Percentiles rank a stretch among this genome's conserved stretches.
phyloP scores from a whole-genome alignment of 768 basidiomycete species.

The Tricholoma sp. region DNA sequence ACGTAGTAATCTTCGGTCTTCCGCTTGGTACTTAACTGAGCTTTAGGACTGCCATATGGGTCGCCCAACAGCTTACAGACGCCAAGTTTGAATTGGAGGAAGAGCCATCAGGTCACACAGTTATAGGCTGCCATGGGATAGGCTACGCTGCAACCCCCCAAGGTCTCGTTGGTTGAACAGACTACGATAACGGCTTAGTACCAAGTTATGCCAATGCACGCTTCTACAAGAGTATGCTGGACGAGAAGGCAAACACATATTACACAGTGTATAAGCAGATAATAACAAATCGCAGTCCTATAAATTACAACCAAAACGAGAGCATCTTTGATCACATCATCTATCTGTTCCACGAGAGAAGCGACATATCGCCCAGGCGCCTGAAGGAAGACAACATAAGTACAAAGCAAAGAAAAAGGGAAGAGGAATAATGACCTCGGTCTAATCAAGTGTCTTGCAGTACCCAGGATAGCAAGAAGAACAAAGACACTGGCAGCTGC shows the following conservation, averaged over 20 bases:
- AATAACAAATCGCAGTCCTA: constrained; percentile 3
- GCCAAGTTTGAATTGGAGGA: constrained; percentile 57
- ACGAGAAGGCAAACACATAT: not conserved
- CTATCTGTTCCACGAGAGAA: constrained; percentile 80
- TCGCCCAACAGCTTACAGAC: constrained; percentile 62
- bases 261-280: constrained; percentile 1
- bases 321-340: not conserved
- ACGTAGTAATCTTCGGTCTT: constrained; percentile 4
- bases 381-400: constrained; percentile 29
- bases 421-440: constrained; percentile 58
- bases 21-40: not conserved
- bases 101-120: constrained; percentile 30
- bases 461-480: constrained; percentile 79
- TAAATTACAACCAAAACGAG: constrained; percentile 13
- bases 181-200: not conserved
- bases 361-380: constrained; percentile 82
- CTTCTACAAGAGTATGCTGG: constrained; percentile 1
- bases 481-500: constrained; percentile 86
- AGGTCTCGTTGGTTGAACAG: not conserved
- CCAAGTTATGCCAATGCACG: not conserved
- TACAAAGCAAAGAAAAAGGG: not conserved
- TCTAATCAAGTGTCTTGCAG: constrained; percentile 88
- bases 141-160: constrained; percentile 36
- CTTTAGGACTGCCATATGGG: constrained; percentile 63
- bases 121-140: constrained; percentile 62